Conservation (phyloP, 768 basidiomycete species). For the Dendrothele bispora region DNA sequence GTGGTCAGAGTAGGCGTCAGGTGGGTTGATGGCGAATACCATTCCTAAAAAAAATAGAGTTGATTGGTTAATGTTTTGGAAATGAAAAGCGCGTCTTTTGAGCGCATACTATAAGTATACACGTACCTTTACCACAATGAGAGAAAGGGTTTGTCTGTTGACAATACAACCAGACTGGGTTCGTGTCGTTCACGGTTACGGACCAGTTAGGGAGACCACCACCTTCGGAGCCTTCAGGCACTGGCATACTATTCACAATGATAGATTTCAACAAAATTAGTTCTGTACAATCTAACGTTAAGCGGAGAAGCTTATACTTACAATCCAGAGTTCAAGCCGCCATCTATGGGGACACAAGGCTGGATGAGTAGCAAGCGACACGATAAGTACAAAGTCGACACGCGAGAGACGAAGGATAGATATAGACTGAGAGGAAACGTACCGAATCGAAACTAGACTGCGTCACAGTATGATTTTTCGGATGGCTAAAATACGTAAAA, state of each 20-base stretch:
- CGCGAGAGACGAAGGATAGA: too few relatives aligned
- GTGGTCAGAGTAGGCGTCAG: slow-evolving; percentile 29
- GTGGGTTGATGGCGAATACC: slow-evolving; percentile 69
- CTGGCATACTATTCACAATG: slow-evolving; percentile 44
- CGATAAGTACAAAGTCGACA: too few relatives aligned
- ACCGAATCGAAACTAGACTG: slow-evolving; percentile 44
- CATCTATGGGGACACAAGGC: slow-evolving; percentile 26
- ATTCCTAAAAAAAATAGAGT: slow-evolving; percentile 39
- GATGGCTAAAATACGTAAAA: slow-evolving; percentile 35
- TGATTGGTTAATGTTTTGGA: not conserved
- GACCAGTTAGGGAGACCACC: slow-evolving; percentile 37
- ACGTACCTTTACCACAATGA: slow-evolving; percentile 48
- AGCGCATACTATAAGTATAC: too few relatives aligned
- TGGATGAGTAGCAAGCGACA: not conserved
- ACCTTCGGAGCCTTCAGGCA: slow-evolving; percentile 35
- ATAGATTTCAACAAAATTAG: too few relatives aligned
- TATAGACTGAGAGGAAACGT: slow-evolving; percentile 31
- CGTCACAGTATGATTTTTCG: slow-evolving; percentile 50
- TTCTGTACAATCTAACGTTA: not conserved
- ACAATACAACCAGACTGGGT: slow-evolving; percentile 59
- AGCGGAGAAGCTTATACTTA: slow-evolving; percentile 23
- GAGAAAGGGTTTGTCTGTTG: slow-evolving; percentile 42
- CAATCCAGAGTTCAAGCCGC: slow-evolving; percentile 38
- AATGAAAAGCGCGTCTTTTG: too few relatives aligned
- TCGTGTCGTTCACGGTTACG: slow-evolving; percentile 39